Evolutionary conservation across 495 filamentous ascomycete genomes (phyloP), one percentile per base, ranked within the genome.

Genomic region (Emericellopsis terricola): DNA sequence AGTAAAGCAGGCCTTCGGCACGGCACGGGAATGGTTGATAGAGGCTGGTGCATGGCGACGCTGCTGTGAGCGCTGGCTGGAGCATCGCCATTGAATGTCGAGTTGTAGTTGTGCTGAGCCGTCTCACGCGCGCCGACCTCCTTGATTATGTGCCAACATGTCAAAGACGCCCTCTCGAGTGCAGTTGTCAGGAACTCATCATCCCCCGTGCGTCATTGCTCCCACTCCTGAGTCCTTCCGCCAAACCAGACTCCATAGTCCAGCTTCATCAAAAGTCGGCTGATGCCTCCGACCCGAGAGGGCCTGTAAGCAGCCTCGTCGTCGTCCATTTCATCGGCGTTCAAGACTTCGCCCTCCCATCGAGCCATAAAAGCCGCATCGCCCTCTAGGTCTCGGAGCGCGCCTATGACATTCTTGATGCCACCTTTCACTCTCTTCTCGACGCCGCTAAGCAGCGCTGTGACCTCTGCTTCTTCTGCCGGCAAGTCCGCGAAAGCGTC

Each of bases 231-330:
- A 26, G 23, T 11, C 23, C 23, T 26, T 6, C 11, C 6, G 23
- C 65, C 47, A 38, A 62, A 58, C 60, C 60, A 64, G 7, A 51
- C 52, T 1, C 58, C 60, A 40, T 81, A 83, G 57, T 89, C 83
- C 38, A 92, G 55, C 50, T 87, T 86, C 79, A 91, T 85, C 29
- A 92, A 48, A 48, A 92, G 57, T 34, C 79, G 60, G 57, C 87
- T 80, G 15, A 89, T 71, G 6, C 81, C 78, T 2, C 73, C 76
- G 3, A 73, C 65, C 29, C 72, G 70, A 35, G 68, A 62, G 5
- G 78, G 75, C 34, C 68, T 62, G 49, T 74, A 83, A 4, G 53
- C 49, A 39, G 37, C 50, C 43, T 61, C 52, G 34, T 38, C 10
- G 30, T 33, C 36, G 43, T 28, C 35, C 40, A 16, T 33, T 1